Evolutionary conservation across 2,329 filamentous ascomycete species (phyloP).

Genomic region (Colletotrichum lentis): DNA sequence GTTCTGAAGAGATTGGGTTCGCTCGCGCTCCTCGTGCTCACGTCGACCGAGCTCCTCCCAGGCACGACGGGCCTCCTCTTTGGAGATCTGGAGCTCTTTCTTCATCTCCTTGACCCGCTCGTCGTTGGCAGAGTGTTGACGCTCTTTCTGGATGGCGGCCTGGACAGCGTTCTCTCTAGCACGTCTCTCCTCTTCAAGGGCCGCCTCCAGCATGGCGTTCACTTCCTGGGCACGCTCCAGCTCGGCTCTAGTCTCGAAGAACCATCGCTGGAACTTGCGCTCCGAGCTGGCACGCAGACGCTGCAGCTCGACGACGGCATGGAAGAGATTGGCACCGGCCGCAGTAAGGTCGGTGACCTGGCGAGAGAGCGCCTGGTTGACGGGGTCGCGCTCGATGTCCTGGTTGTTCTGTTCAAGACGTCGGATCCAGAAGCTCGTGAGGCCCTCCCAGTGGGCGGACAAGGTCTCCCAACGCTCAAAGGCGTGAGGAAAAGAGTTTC

Average conservation of each 20-base stretch:
- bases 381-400: slow-evolving; percentile 81
- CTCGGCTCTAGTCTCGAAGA: slow-evolving; percentile 91
- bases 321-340: slow-evolving; percentile 94
- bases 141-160: slow-evolving; percentile 71
- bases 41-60: slow-evolving; percentile 96
- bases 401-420: slow-evolving; percentile 89
- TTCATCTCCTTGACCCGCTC: slow-evolving; percentile 89
- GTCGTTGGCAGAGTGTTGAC: slow-evolving; percentile 74
- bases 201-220: slow-evolving; percentile 79
- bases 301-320: slow-evolving; percentile 95
- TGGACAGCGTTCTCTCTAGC: slow-evolving; percentile 72
- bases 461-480: slow-evolving; percentile 98
- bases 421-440: slow-evolving; percentile 97
- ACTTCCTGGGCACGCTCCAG: slow-evolving; percentile 86
- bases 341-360: slow-evolving; percentile 98
- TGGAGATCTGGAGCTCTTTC: slow-evolving; percentile 91
- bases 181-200: slow-evolving; percentile 77
- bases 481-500: slow-evolving; percentile 89
- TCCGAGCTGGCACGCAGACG: slow-evolving; percentile 93
- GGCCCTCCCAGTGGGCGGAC: slow-evolving; percentile 96
- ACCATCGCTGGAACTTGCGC: slow-evolving; percentile 98
- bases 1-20: slow-evolving; percentile 83
- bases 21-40: slow-evolving; percentile 91
- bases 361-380: slow-evolving; percentile 87
- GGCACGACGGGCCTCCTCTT: slow-evolving; percentile 91